Percentiles rank a stretch among this genome's conserved stretches.
Conservation (phyloP, 768 basidiomycete species). For the Pleurotus citrinopileatus region DNA sequence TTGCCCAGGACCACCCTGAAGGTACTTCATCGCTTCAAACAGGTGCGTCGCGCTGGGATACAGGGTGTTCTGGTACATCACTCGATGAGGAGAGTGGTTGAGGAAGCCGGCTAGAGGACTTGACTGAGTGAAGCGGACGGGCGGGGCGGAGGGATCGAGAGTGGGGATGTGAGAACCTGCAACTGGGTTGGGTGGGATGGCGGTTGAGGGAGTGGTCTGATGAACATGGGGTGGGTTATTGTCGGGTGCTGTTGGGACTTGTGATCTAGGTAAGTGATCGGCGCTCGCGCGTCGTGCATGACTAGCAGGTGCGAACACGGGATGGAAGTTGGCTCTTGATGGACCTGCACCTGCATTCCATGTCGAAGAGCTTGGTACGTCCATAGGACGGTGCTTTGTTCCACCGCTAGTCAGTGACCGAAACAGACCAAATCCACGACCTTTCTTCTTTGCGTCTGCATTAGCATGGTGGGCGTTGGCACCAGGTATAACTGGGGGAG, state of each 20-base stretch:
- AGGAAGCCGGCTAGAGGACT: conserved; percentile 47
- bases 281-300: background rate
- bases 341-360: background rate
- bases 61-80: conserved; percentile 48
- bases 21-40: conserved; percentile 73
- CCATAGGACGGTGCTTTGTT: background rate
- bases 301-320: conserved; percentile 20
- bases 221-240: background rate
- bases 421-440: background rate
- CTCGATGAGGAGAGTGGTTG: conserved; percentile 63
- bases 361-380: background rate
- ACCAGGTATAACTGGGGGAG: background rate
- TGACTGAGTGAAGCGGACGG: conserved; percentile 41
- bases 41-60: conserved; percentile 76
- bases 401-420: background rate
- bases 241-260: background rate
- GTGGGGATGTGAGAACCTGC: conserved; percentile 2
- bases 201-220: background rate
- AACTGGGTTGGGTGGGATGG: background rate
- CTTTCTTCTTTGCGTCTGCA: conserved; percentile 9
- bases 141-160: conserved; percentile 15
- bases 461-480: conserved; percentile 8
- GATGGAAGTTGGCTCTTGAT: conserved; percentile 16
- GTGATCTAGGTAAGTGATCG: background rate
- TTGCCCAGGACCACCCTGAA: conserved; percentile 23